phyloP scores from a whole-genome alignment of 352 stramenopile genomes.

The Globisporangium iwayamae region DNA sequence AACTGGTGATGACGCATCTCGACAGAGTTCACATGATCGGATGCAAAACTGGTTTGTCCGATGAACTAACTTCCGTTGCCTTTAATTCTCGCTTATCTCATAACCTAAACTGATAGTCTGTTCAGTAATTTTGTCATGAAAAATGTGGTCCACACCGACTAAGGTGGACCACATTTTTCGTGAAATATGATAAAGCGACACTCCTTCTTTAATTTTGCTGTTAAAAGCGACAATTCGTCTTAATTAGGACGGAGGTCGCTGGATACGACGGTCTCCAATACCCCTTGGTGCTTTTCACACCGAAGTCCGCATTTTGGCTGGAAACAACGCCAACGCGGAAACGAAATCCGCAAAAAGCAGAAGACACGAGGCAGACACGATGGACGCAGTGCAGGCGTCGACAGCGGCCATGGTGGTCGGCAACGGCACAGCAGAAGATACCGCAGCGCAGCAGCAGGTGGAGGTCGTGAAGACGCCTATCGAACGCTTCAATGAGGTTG shows the following conservation, averaged over 20 bases:
- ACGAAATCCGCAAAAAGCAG: background rate
- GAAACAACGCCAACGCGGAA: constrained; percentile 4
- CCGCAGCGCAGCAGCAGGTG: background rate
- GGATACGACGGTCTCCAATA: background rate
- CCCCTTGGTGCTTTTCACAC: background rate
- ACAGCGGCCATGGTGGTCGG: constrained; percentile 1
- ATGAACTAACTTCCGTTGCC: background rate
- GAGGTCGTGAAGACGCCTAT: constrained; percentile 32
- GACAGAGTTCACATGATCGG: background rate
- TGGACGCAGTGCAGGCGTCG: constrained; percentile 16
- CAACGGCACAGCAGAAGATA: constrained; percentile 6
- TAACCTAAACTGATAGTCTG: background rate
- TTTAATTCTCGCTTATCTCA: background rate
- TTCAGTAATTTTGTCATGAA: background rate
- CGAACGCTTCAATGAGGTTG: constrained; percentile 43
- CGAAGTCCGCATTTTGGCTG: constrained; percentile 10
- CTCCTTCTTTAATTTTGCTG: too few relatives aligned
- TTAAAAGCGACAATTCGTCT: background rate
- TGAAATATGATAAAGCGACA: background rate
- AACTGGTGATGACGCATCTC: background rate
- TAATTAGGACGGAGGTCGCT: background rate
- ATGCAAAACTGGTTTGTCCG: background rate
- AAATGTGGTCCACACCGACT: background rate
- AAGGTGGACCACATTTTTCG: too few relatives aligned
- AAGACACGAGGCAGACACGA: constrained; percentile 4